Evolutionary conservation across 768 basidiomycete genomes (phyloP).

Genomic region (Pseudohyphozyma bogoriensis): DNA sequence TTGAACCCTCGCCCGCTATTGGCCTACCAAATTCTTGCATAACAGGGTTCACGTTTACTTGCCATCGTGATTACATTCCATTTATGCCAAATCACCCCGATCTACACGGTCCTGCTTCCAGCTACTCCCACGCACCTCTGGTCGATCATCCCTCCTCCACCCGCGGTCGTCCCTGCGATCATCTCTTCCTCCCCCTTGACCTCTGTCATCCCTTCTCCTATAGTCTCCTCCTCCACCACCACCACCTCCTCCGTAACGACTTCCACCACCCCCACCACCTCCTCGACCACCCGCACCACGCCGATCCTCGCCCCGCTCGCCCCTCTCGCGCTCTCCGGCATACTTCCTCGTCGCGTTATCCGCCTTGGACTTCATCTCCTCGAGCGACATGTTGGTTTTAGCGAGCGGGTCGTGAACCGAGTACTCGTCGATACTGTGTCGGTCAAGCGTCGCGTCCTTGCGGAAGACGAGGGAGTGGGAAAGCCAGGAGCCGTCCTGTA

Average conservation of each 20-base stretch:
- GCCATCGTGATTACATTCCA: too few species aligned
- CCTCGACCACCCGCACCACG: neutral
- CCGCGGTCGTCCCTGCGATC: neutral
- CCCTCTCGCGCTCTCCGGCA: constrained; percentile 8
- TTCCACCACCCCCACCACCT: neutral
- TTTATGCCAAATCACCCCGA: too few species aligned
- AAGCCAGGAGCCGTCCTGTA: constrained; percentile 16
- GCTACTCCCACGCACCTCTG: constrained; percentile 11
- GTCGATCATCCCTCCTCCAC: constrained; percentile 5
- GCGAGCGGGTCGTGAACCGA: constrained; percentile 23
- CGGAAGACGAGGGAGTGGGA: constrained; percentile 32
- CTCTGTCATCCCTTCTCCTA: neutral
- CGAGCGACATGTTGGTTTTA: constrained; percentile 18
- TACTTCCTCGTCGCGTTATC: constrained; percentile 7
- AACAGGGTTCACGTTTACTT: too few species aligned
- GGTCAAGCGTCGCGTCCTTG: constrained; percentile 34
- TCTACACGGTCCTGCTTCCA: too few species aligned
- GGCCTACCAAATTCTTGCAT: too few species aligned
- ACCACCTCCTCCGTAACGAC: neutral
- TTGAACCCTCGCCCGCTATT: too few species aligned
- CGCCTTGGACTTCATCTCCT: constrained; percentile 15
- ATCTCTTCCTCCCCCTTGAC: neutral
- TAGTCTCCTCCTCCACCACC: neutral
- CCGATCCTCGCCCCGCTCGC: neutral
- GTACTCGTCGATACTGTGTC: constrained; percentile 26